A percentile compares a stretch with the other conserved stretches of the same genome.
phyloP scores from a whole-genome alignment of 2,329 filamentous ascomycete species.

The Fusarium vanettenii region DNA sequence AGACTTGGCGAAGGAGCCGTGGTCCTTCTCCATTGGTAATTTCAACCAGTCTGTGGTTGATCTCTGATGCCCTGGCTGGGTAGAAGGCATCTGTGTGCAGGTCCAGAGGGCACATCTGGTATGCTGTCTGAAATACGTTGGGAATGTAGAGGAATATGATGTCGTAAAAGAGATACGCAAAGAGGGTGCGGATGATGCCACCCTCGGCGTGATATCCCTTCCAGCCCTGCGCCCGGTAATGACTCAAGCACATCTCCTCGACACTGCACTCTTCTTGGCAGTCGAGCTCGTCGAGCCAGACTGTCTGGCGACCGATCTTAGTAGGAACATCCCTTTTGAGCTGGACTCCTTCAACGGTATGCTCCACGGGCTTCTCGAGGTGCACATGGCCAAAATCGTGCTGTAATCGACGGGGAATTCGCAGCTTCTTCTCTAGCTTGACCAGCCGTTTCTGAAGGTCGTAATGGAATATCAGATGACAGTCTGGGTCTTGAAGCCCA shows the following conservation, averaged over 20 bases:
- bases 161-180: conserved; percentile 92
- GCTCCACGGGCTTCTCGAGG: conserved; percentile 79
- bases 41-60: conserved; percentile 86
- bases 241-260: conserved; percentile 91
- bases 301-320: conserved; percentile 64
- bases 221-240: conserved; percentile 86
- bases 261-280: conserved; percentile 82
- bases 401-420: conserved; percentile 84
- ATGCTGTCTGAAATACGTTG: conserved; percentile 96
- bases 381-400: conserved; percentile 93
- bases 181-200: conserved; percentile 90
- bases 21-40: conserved; percentile 86
- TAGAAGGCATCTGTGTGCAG: conserved; percentile 95
- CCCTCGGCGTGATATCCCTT: conserved; percentile 96
- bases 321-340: conserved; percentile 70
- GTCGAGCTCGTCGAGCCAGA: conserved; percentile 86
- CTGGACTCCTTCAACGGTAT: conserved; percentile 81
- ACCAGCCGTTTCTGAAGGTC: conserved; percentile 93
- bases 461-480: conserved; percentile 93
- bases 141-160: conserved; percentile 92
- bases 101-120: conserved; percentile 93
- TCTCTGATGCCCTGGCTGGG: conserved; percentile 84
- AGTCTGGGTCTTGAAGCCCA: conserved; percentile 87
- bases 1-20: conserved; percentile 73
- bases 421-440: conserved; percentile 88